Percentiles rank a stretch among this genome's conserved stretches.
Evolutionary conservation across 495 filamentous ascomycete species (phyloP).

Genomic region (Penicillium herquei): DNA sequence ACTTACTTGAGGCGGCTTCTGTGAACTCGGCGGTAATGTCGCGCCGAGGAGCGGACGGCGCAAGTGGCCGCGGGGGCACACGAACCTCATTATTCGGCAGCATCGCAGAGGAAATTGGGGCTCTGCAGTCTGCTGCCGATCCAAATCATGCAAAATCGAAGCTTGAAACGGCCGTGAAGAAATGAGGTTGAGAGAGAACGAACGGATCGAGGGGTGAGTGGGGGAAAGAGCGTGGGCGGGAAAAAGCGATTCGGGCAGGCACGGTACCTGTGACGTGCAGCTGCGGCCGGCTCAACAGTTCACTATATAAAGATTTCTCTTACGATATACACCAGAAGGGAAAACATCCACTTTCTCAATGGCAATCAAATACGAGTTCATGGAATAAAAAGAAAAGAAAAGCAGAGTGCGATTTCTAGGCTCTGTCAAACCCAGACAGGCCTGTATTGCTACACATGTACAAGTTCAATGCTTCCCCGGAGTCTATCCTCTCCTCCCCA

Average conservation of each 20-base stretch:
- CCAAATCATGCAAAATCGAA: conserved; percentile 14
- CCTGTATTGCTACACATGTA: conserved; percentile 49
- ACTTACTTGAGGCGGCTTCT: conserved; percentile 65
- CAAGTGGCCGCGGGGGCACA: conserved; percentile 34
- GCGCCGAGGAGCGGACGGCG: conserved; percentile 52
- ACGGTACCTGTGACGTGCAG: conserved; percentile 24
- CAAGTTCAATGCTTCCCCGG: conserved; percentile 29
- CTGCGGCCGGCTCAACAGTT: conserved; percentile 10
- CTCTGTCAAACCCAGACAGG: conserved; percentile 19
- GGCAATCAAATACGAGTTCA: neutral
- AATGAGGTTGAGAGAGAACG: conserved; percentile 5
- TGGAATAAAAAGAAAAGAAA: conserved; percentile 2
- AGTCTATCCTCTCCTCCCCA: conserved; percentile 16
- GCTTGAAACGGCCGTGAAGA: neutral
- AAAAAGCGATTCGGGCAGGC: conserved; percentile 26
- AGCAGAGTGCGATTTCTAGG: conserved; percentile 30
- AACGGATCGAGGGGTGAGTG: conserved; percentile 20
- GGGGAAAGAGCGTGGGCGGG: conserved; percentile 18
- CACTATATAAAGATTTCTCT: neutral
- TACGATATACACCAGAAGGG: conserved; percentile 1
- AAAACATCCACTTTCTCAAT: neutral
- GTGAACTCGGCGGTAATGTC: conserved; percentile 81
- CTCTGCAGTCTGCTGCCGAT: conserved; percentile 34
- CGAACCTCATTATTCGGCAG: conserved; percentile 40
- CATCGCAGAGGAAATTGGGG: conserved; percentile 26